phyloP scores from a whole-genome alignment of 2,329 filamentous ascomycete species.

The Fusarium sp. region DNA sequence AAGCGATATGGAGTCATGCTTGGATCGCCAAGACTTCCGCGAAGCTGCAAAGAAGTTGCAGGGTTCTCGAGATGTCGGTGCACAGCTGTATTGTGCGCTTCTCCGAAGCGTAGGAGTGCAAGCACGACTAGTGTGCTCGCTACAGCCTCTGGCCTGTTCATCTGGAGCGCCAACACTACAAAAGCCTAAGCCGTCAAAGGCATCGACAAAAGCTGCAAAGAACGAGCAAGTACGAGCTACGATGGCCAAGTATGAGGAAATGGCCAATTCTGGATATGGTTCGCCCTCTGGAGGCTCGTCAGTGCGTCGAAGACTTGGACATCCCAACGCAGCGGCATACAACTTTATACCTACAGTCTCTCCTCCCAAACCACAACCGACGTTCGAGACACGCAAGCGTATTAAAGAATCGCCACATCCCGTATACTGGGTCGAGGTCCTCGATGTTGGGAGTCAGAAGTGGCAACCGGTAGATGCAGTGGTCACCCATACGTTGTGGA shows the following conservation, averaged over 20 bases:
- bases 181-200: slow-evolving; percentile 55
- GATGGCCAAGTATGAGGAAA: slow-evolving; percentile 59
- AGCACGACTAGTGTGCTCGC: slow-evolving; percentile 87
- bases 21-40: slow-evolving; percentile 82
- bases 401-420: slow-evolving; percentile 83
- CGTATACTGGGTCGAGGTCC: slow-evolving; percentile 94
- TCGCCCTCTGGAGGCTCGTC: slow-evolving; percentile 54
- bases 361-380: slow-evolving; percentile 52
- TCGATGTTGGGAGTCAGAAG: slow-evolving; percentile 88
- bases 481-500: slow-evolving; percentile 83
- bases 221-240: slow-evolving; percentile 57
- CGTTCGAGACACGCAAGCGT: slow-evolving; percentile 56
- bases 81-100: slow-evolving; percentile 91
- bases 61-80: slow-evolving; percentile 91
- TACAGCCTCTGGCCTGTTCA: slow-evolving; percentile 84
- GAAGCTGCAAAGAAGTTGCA: slow-evolving; percentile 77
- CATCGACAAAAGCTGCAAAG: slow-evolving; percentile 50
- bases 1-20: slow-evolving; percentile 75
- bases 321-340: slow-evolving; percentile 69
- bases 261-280: slow-evolving; percentile 47
- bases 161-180: slow-evolving; percentile 66
- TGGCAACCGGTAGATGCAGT: slow-evolving; percentile 92
- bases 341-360: slow-evolving; percentile 63
- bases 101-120: slow-evolving; percentile 87
- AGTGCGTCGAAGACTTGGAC: slow-evolving; percentile 66